Conservation (phyloP, 2,329 filamentous ascomycete species). For the Coniella vitis region DNA sequence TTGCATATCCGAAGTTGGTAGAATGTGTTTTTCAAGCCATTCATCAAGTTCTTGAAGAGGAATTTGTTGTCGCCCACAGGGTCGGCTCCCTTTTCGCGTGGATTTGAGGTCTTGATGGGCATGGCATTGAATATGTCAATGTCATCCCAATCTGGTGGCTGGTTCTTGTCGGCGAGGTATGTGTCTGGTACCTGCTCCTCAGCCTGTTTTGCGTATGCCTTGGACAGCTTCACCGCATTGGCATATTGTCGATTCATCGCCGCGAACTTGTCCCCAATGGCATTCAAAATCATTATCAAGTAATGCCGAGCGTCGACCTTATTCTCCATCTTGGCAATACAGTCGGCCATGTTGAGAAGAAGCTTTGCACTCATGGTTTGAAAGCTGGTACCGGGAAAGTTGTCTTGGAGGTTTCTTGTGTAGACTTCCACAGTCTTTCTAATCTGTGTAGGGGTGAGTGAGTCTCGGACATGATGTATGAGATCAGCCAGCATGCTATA, state of each 20-base stretch:
- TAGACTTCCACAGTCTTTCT: constrained; percentile 95
- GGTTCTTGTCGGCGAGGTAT: constrained; percentile 75
- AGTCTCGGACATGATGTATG: constrained; percentile 92
- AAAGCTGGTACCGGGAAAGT: constrained; percentile 95
- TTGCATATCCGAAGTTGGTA: constrained; percentile 93
- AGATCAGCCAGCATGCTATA: constrained; percentile 98
- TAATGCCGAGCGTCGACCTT: constrained; percentile 94
- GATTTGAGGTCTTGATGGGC: constrained; percentile 91
- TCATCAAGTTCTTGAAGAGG: constrained; percentile 91
- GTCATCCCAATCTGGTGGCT: constrained; percentile 90
- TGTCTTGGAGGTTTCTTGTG: constrained; percentile 90
- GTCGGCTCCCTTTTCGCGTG: constrained; percentile 79
- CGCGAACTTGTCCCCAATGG: constrained; percentile 96
- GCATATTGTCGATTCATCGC: constrained; percentile 95
- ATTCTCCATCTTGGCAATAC: constrained; percentile 87
- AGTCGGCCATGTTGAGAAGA: constrained; percentile 95
- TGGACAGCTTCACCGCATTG: constrained; percentile 90
- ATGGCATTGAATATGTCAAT: constrained; percentile 95
- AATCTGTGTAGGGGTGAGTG: constrained; percentile 84
- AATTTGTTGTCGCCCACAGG: constrained; percentile 97
- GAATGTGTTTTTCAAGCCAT: constrained; percentile 92
- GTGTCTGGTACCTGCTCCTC: constrained; percentile 59
- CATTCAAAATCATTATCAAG: constrained; percentile 93
- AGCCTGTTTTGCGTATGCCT: constrained; percentile 65
- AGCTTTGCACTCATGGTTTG: constrained; percentile 99